phyloP scores from a whole-genome alignment of 306 rosid genomes.

The Acacia confusa region DNA sequence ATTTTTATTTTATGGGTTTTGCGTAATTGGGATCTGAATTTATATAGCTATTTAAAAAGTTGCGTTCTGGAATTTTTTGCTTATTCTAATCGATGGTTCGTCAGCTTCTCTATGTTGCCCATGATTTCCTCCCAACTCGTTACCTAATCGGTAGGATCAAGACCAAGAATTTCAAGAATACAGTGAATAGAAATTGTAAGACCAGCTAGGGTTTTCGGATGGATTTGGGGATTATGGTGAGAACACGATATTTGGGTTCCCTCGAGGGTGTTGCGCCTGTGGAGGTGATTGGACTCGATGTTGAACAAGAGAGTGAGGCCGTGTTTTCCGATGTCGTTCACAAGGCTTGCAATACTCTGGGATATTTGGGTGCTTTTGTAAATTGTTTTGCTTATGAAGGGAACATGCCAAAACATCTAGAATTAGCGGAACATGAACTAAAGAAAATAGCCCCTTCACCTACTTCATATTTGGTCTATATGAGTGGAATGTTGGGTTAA shows the following conservation, averaged over 20 bases:
- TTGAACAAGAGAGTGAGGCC: constrained; percentile 57
- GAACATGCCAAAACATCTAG: no score
- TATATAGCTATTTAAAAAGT: no score
- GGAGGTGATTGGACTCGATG: constrained; percentile 60
- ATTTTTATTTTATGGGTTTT: no score
- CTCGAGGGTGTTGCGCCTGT: constrained; percentile 35
- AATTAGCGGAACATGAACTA: no score
- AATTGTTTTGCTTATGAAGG: constrained; percentile 77
- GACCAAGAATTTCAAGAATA: background rate
- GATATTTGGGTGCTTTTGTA: constrained; percentile 73
- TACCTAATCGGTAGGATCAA: background rate
- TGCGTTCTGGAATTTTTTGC: no score
- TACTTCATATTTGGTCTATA: no score
- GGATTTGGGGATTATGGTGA: constrained; percentile 17
- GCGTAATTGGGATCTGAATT: no score
- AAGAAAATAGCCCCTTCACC: no score
- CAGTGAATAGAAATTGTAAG: no score
- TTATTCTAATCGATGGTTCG: no score
- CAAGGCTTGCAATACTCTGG: constrained; percentile 57
- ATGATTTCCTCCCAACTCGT: constrained; percentile 31
- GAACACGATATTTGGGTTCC: background rate
- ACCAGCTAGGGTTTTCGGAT: constrained; percentile 9
- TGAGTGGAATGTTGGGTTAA: no score
- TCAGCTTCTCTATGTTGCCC: constrained; percentile 90
- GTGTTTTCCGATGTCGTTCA: constrained; percentile 57